Evolutionary conservation across 345 rosid species (phyloP).

Genomic region (Syzygium grande): DNA sequence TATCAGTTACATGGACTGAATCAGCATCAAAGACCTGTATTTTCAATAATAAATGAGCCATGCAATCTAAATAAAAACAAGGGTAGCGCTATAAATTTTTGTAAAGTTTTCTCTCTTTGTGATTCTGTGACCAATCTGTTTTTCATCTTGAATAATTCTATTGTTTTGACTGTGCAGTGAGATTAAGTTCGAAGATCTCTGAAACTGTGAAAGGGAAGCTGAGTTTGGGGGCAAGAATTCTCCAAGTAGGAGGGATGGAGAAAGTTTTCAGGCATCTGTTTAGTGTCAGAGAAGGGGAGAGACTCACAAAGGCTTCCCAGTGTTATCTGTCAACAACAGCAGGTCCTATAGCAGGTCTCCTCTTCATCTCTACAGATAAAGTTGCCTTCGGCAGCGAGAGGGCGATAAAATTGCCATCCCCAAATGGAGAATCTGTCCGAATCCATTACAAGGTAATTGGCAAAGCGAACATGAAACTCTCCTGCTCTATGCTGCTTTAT

Average conservation of each 20-base stretch:
- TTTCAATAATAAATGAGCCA: background rate
- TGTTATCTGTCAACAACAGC: conserved; percentile 40
- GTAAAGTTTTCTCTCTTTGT: background rate
- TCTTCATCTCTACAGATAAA: conserved; percentile 32
- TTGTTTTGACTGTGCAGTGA: conserved; percentile 17
- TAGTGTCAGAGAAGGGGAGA: conserved; percentile 26
- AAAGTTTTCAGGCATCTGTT: conserved; percentile 34
- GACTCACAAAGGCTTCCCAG: conserved; percentile 31
- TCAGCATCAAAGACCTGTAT: background rate
- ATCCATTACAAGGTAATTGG: conserved; percentile 3
- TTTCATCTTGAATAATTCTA: background rate
- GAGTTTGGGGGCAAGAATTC: conserved; percentile 31
- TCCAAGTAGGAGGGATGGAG: conserved; percentile 33
- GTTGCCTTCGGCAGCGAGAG: conserved; percentile 42
- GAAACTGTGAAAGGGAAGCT: conserved; percentile 42
- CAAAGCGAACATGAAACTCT: background rate
- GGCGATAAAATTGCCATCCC: conserved; percentile 24
- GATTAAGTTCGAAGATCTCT: conserved; percentile 24
- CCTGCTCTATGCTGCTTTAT: background rate
- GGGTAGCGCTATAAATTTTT: background rate
- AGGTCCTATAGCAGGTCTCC: conserved; percentile 45
- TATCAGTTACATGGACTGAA: background rate
- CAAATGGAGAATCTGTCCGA: conserved; percentile 11
- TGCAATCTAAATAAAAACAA: background rate
- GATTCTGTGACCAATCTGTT: background rate